Evolutionary conservation across 352 stramenopile species (phyloP), one percentile per base, ranked within the genome.

Genomic region (Aphanomyces invadans): DNA sequence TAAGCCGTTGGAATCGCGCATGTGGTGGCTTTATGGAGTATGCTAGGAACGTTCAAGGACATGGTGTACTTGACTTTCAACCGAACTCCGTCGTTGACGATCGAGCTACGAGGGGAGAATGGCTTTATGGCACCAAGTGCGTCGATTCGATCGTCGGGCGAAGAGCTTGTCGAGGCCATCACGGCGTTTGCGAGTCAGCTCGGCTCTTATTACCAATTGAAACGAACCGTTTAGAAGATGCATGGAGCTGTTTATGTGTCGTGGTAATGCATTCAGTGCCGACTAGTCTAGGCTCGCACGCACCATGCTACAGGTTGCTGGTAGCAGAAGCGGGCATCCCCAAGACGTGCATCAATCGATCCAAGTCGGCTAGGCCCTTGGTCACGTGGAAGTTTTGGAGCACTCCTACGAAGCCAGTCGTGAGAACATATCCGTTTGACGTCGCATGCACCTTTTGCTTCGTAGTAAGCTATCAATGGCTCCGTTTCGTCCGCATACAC

Each of bases 401-500:
- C 21, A 73, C 78, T n/a, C 87, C 77, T 75, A 71, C 31, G 15
- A 28, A n/a, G n/a, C n/a, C n/a, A n/a, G n/a, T n/a, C n/a, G n/a
- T n/a, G n/a, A n/a, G n/a, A n/a, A n/a, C n/a, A n/a, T n/a, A n/a
- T n/a, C n/a, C n/a, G n/a, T n/a, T n/a, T n/a, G n/a, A n/a, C n/a
- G 25, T 31, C 19, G 9, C 9, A 56, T 71, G 56, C 31, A 78
- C 72, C 86, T n/a, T 86, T 71, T 3, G 80, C 78, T 15, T 74
- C 74, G 81, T 96, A 97, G 53, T 92, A 96, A 31, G 92, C 74
- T 63, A 95, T 81, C 10, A 97, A 71, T 48, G 89, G 89, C 45
- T 80, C 78, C 0, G 89, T 96, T 70, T 97, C 84, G 26, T 87
- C 73, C 48, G 94, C 92, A 79, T 97, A 96, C 26, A 97, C 87